Evolutionary conservation across 176 grass and related monocot genomes (phyloP).

Genomic region (Hordeum marinum): DNA sequence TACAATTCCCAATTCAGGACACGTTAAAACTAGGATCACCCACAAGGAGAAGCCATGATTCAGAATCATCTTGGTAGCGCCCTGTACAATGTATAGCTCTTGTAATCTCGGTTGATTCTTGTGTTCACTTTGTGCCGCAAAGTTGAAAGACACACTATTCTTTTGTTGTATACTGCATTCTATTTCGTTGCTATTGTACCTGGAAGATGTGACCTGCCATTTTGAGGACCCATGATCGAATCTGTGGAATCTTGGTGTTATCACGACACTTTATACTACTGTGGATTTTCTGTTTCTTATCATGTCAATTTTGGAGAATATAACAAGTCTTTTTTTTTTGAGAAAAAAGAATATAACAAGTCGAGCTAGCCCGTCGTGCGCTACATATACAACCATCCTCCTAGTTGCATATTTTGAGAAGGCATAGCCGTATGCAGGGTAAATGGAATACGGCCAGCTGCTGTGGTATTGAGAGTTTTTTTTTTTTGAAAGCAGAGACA

Average conservation of each 20-base stretch:
- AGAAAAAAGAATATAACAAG: not conserved
- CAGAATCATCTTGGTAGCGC: slow-evolving; percentile 20
- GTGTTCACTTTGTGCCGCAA: not conserved
- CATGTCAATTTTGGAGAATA: not conserved
- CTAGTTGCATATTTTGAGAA: not conserved
- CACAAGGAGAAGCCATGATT: slow-evolving; percentile 46
- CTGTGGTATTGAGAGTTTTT: not conserved
- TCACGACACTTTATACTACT: not conserved
- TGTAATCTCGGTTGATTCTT: not conserved
- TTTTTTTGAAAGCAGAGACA: no score
- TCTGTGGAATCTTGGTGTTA: not conserved
- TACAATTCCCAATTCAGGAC: slow-evolving; percentile 33
- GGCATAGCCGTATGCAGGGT: not conserved
- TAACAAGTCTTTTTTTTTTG: not conserved
- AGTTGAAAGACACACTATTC: not conserved
- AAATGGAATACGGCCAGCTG: not conserved
- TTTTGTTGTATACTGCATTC: slow-evolving; percentile 12
- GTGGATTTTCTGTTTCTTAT: not conserved
- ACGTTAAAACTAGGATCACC: slow-evolving; percentile 66
- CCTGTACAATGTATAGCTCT: slow-evolving; percentile 34
- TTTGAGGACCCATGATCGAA: not conserved
- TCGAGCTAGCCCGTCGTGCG: not conserved
- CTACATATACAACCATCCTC: not conserved
- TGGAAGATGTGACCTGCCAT: not conserved
- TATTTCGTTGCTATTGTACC: not conserved